These are phyloP conservation scores for Talaromyces borbonicus DNA, from an alignment of 495 filamentous ascomycete genomes.

Conservation along the genomic window DNA sequence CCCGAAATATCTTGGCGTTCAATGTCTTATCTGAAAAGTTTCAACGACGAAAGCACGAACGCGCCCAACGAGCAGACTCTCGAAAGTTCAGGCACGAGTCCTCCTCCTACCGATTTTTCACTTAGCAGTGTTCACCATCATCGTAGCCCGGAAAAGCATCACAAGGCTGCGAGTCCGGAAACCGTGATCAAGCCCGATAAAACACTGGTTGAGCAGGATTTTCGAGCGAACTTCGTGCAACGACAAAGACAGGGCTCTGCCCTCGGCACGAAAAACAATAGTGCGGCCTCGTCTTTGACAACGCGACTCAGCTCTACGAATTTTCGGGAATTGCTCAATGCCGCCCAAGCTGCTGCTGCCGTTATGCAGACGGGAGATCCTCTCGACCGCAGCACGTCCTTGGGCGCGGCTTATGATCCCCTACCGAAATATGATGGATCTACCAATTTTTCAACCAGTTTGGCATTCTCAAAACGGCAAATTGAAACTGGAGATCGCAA, in stretches of 20 bases:
- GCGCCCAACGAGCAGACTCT: neutral
- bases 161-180: neutral
- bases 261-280: slow-evolving; percentile 7
- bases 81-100: neutral
- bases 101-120: slow-evolving; percentile 7
- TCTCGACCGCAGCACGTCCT: neutral
- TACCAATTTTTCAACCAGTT: neutral
- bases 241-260: slow-evolving; percentile 7
- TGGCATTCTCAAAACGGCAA: neutral
- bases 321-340: slow-evolving; percentile 5
- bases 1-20: slow-evolving; percentile 2
- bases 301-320: slow-evolving; percentile 3
- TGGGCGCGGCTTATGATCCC: neutral
- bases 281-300: slow-evolving; percentile 8
- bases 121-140: slow-evolving; percentile 9
- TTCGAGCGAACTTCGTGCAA: slow-evolving; percentile 22
- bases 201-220: slow-evolving; percentile 21
- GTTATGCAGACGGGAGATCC: neutral
- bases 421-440: slow-evolving; percentile 1
- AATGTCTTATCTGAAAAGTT: slow-evolving; percentile 2
- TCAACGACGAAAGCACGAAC: neutral
- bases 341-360: neutral
- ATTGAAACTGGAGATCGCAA: neutral
- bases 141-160: slow-evolving; percentile 1
- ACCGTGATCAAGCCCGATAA: neutral